Base-by-base conservation (phyloP, 2,329 filamentous ascomycete genomes). In the Colletotrichum theobromicola region DNA sequence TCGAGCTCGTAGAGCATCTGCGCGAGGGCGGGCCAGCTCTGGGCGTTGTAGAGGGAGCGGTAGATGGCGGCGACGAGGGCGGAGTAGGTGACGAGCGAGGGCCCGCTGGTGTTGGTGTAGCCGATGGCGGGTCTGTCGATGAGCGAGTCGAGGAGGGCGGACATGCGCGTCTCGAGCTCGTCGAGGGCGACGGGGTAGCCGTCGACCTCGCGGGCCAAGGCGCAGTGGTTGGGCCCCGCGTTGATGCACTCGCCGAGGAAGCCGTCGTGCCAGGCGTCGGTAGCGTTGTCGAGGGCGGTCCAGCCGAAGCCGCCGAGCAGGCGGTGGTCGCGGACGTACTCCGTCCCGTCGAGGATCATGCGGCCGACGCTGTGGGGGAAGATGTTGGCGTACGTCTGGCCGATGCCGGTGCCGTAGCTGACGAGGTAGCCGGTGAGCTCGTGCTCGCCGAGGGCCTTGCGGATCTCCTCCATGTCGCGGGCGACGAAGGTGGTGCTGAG, bases 341-440 rank as follows among this genome's bases (percentile, higher is more conserved):
- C 85, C 9, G 86, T 87, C 0, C 87, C 88, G 70, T 90, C 88
- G 0, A 89, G 80, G 15, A 90, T 85, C 60, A 90, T 77, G 6
- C 87, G 83, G 0, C 88, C 88, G 0, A 88, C 87, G 57, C 84
- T 85, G 24, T 83, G 77, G 1, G 88, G 88, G 53, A 89, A 89
- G 85, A 89, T 86, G 72, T 84, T 85, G 30, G 86, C 87, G 67
- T 87, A 90, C 0, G 86, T 88, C 78, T 89, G 87, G 0, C 87
- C 88, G 60, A 90, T 89, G 5, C 85, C 87, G 0, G 88, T 89
- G 21, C 88, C 88, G 72, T 90, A 90, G 74, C 86, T 88, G 35
- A 88, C 85, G 18, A 89, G 80, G 66, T 88, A 88, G 1, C 85
- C 87, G 2, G 87, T 88, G 73, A 89, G 71, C 67, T 88, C 84